Evolutionary conservation across 2,329 filamentous ascomycete genomes (phyloP), one percentile per base, ranked within the genome.

Genomic region (Dothistroma pini): DNA sequence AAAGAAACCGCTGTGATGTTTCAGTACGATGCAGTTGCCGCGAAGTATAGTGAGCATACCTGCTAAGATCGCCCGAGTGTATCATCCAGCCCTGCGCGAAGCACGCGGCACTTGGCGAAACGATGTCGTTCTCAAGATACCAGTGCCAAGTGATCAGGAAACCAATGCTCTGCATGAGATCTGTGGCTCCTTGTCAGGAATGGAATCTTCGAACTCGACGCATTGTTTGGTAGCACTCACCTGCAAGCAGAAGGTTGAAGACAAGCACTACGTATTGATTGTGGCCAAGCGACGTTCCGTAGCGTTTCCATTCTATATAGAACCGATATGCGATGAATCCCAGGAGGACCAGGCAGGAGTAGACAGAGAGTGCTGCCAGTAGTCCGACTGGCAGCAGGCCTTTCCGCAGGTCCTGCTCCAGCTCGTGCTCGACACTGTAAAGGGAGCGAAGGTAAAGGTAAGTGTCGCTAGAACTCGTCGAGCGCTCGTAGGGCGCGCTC

Each of bases 261-360:
- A 90, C 87, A 4, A 90, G 78, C 0, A 90, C 77, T 31, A 89
- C 80, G 68, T 89, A 88, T 72, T 90, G 88, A 65, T 89, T 89
- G 66, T 73, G 71, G 35, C 71, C 68, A 19, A 73, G 51, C 50
- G 68, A 72, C 5, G 69, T 71, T 51, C 64, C 64, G 61, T 72
- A 71, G 58, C 72, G 69, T 41, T 63, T 55, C n/a, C 66, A 66
- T 71, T 72, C 73, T 21, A 63, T 67, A 9, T 72, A 54, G 55
- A 75, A 67, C 8, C 72, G 66, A 47, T 62, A 68, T 44, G 66
- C 21, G 29, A 75, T 72, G 64, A 75, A 73, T 25, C 54, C 56
- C 59, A 74, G 69, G 7, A 75, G 65, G 12, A 59, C 54, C 6
- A 71, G 32, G 1, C 70, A 68, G 11, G 69, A 68, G 10, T 61